Evolutionary conservation across 306 rosid genomes (phyloP), one percentile per base, ranked within the genome.

Genomic region (Malus sylvestris): DNA sequence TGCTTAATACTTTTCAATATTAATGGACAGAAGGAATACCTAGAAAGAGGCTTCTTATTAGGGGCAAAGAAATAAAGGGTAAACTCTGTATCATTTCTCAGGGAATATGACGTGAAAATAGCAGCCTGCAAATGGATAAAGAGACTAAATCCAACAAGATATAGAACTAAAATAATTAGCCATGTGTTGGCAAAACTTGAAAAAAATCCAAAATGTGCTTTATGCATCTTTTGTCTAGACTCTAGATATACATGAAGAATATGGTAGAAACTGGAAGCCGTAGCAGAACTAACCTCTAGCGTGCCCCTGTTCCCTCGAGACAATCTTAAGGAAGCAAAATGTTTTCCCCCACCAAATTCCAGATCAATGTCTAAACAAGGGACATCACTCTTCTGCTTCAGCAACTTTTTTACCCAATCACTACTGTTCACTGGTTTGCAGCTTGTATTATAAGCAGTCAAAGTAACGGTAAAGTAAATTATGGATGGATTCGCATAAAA

Each of bases 401-500:
- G 80, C 80, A 92, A 85, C 91, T 90, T 91, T 81, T 92, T 90
- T 80, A 92, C 80, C 86, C 85, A 90, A 73, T 92, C 97, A 78
- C 92, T 78, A 76, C 92, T 94, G 67, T 87, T 92, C 76, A 92
- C 88, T 4, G 89, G 85, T 85, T 88, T 89, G 92, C 91, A 89
- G 79, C 85, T 88, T 55, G 78, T 86, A 73, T 76, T 86, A 74
- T 83, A 77, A 64, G 86, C 82, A 82, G 86, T 79, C 77, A 95
- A 78, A 51, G 92, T 86, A 63, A 95, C 81, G 25, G 86, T 85
- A 81, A 95, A 92, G 84, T 79, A 89, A 75, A 92, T 89, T 53
- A 88, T 80, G 46, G 88, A 85, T 45, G 96, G 98, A 81, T 90
- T 87, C 72, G 88, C 92, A 88, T 87, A 95, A 82, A 94, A 90